Percentiles rank a stretch among this genome's conserved stretches.
Conservation (phyloP, 768 basidiomycete genomes). For the Chalciporus sphaerocephalus region DNA sequence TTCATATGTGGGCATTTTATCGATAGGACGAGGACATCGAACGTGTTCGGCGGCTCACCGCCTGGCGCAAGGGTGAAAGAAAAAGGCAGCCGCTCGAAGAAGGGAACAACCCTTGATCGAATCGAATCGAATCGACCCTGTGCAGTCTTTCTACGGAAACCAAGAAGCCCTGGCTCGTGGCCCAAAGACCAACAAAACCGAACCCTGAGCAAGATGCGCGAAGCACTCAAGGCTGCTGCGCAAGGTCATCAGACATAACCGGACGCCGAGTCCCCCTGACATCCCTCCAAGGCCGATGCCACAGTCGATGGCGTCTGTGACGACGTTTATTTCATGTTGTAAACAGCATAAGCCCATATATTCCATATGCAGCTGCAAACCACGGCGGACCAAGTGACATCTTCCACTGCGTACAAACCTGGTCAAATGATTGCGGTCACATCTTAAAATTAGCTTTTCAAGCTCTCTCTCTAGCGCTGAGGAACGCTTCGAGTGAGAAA, state of each 20-base stretch:
- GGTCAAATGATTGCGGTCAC: slow-evolving; percentile 6
- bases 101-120: slow-evolving; percentile 17
- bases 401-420: slow-evolving; percentile 3
- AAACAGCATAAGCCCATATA: too few relatives aligned
- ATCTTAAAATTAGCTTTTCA: slow-evolving; percentile 8
- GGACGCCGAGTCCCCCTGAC: slow-evolving; percentile 8
- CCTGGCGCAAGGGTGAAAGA: slow-evolving; percentile 17
- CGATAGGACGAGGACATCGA: not conserved
- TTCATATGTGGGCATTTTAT: not conserved
- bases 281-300: not conserved
- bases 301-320: slow-evolving; percentile 12
- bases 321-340: not conserved
- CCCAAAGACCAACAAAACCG: slow-evolving; percentile 6
- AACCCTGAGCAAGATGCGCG: slow-evolving; percentile 18
- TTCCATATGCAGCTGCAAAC: not conserved
- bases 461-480: slow-evolving; percentile 12
- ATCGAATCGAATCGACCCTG: slow-evolving; percentile 7
- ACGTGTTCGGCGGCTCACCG: slow-evolving; percentile 2
- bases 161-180: not conserved
- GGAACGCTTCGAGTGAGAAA: not conserved
- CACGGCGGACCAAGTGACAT: slow-evolving; percentile 3
- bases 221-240: slow-evolving; percentile 18
- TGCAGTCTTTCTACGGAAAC: not conserved
- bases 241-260: slow-evolving; percentile 5
- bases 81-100: slow-evolving; percentile 2